Evolutionary conservation across 2,329 filamentous ascomycete species (phyloP), one percentile per base, ranked within the genome.

Genomic region (Chaetomium sp.): DNA sequence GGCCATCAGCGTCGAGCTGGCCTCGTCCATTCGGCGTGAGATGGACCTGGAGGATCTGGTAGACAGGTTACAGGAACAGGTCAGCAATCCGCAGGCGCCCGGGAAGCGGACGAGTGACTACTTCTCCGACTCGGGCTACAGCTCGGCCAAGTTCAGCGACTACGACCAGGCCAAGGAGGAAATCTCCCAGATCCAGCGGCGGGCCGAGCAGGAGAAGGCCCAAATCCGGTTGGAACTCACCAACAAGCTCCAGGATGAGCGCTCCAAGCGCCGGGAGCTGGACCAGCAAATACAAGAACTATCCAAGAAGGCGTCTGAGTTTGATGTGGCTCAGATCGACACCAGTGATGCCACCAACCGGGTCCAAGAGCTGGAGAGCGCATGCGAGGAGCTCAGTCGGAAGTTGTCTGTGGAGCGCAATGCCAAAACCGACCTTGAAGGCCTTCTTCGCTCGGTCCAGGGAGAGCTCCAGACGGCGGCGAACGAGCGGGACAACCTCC

Each of bases 1-100:
- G 65, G 88, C 92, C 71, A 92, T 99, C 73, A 95, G 90, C 75
- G 82, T 86, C 58, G 94, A 99, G 78, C 78, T 99, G 69, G 94
- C 94, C 37, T 82, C 85, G 63, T 97, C 94, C 34, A 97, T 99
- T 67, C 85, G 89, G 65, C 84, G 94, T 59, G 94, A 99, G 75
- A 92, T 99, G 82, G 94, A 99, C 64, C 74, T 99, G 36, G 94
- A 99, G 71, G 94, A 99, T 70, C 79, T 97, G 47, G 86, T 97
- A 0, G 94, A 99, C 62, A 80, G 88, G 56, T 75, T 95, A 64
- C 91, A 96, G 69, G 76, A 84, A n/a, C 91, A 96, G 66, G 78
- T 79, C 60, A 79, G 77, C 70, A 79, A 84, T 71, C 67, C 78
- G 66, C 72, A 77, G 70, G 68, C 76, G 63, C 65, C 79, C 34